Evolutionary conservation across 2,329 filamentous ascomycete species (phyloP), one percentile per base, ranked within the genome.

Genomic region (Ophiostoma ulmi): DNA sequence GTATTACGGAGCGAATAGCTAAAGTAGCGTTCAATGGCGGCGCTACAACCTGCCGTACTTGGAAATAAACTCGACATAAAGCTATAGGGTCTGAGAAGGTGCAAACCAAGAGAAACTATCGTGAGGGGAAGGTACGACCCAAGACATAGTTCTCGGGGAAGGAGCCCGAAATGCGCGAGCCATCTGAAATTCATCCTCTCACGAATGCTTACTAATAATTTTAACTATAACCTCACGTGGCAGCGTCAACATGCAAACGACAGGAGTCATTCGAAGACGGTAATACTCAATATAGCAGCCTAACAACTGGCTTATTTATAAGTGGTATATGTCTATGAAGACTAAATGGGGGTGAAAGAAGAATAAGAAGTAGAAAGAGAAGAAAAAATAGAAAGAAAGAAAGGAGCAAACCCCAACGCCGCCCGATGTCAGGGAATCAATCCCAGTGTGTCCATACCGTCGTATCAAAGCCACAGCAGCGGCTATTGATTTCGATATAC

Each of bases 261-360:
- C 44, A 48, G 17, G 17, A 44, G 44, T 31, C 44, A 35, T 35
- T 13, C 5, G 8, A 64, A 11, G 13, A 10, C 4, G 26, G 20
- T 38, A n/a, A 64, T 64, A 64, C 61, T 58, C 52, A 38, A n/a
- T 64, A 38, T 38, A 64, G 58, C 58, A 63, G 61, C 35, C 61
- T 11, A 8, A 36, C 5, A 35, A 48, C 41, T 31, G 48, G 41
- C 61, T 36, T 65, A 26, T 58, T 69, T 65, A 52, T 52, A 48
- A 31, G 38, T 44, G 22, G 39, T 67, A 67, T 31, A 35, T 36
- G 61, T 11, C 61, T 64, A n/a, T 38, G 31, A 64, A 38, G 31
- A 36, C 61, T 17, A 31, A 26, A 61, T 26, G 22, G 55, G 22
- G 26, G 26, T 61, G 5, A 31, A 67, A 31, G 31, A 11, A 38